Base-by-base conservation (phyloP, 768 basidiomycete genomes). In the Guyanaporus albipodus region DNA sequence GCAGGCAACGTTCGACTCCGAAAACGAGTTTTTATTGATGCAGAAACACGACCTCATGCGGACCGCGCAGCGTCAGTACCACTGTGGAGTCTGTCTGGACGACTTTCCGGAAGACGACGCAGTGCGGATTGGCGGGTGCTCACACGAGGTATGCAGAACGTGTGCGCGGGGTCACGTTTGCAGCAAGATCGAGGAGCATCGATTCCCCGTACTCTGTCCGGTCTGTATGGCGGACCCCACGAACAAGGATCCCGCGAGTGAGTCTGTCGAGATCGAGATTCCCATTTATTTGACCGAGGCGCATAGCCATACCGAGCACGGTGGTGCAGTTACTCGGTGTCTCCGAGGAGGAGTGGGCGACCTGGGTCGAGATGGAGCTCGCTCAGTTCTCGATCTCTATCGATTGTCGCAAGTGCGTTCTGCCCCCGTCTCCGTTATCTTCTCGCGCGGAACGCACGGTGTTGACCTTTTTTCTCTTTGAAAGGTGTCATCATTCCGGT, bases 141-240 rank as follows among this genome's bases (percentile, higher is more conserved):
- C 57, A 14, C 82, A 85, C 55, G 51, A 58, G 4, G 75, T 80
- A 50, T 85, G 84, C 59, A 72, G 76, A 38, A 65, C 68, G 6
- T 85, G 84, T 49, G 53, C 78, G 8, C 66, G 59, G 21, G 54
- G 58, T 4, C 73, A 80, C 47, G 66, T 77, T 12, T 53, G 50
- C n/a, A 57, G 71, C 15, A 75, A 75, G 58, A 69, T 85, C 23
- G 65, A 68, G n/a, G 77, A 80, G 33, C 71, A 70, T 48, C 72
- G 71, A 12, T 83, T 74, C 43, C 83, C 83, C 1, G 76, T 85
- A 8, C 60, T 75, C 17, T 85, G 83, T 55, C 84, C 83, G 0
- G 59, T 73, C 11, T 85, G 84, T 48, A 61, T 64, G 19, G 67
- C 72, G 15, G 69, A 70, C 26, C 55, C 57, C 6, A 55, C 55